A percentile compares a stretch with the other conserved stretches of the same genome.
Conservation (phyloP, 805 yeast species). For the Hanseniaspora thailandica region DNA sequence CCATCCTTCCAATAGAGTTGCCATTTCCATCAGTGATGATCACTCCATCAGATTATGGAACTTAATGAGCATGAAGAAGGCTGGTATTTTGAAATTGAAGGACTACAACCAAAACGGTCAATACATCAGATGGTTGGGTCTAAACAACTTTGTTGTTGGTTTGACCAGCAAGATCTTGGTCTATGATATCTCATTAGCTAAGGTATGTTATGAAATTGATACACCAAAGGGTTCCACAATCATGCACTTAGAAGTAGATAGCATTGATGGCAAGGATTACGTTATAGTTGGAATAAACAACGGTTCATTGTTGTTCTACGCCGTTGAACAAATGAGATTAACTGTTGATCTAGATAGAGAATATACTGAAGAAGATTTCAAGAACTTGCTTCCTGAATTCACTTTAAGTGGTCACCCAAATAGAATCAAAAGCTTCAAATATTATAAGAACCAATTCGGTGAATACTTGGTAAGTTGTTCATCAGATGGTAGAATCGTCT, state of each 20-base stretch:
- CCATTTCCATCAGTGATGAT: constrained; percentile 80
- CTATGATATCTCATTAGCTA: constrained; percentile 53
- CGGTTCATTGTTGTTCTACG: constrained; percentile 55
- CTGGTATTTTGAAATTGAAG: constrained; percentile 65
- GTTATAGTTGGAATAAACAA: constrained; percentile 57
- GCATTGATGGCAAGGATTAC: constrained; percentile 40
- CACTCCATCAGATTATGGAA: constrained; percentile 84
- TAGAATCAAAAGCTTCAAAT: constrained; percentile 69
- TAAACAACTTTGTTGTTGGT: constrained; percentile 60
- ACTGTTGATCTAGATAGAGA: constrained; percentile 19
- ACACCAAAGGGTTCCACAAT: constrained; percentile 40
- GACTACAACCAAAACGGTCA: constrained; percentile 58
- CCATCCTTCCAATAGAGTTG: constrained; percentile 83
- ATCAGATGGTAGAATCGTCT: constrained; percentile 85
- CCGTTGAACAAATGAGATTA: constrained; percentile 19
- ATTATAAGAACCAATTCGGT: constrained; percentile 35
- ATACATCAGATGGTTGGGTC: constrained; percentile 51
- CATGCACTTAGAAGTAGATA: constrained; percentile 52
- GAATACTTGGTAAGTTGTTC: constrained; percentile 64
- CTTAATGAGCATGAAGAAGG: constrained; percentile 90
- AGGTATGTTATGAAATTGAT: constrained; percentile 42
- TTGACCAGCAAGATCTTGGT: constrained; percentile 52
- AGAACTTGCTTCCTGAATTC: constrained; percentile 38
- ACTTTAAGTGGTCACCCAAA: constrained; percentile 67
- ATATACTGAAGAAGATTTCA: constrained; percentile 26